Conservation (phyloP, 2,329 filamentous ascomycete species). For the Xylariaceae sp. region DNA sequence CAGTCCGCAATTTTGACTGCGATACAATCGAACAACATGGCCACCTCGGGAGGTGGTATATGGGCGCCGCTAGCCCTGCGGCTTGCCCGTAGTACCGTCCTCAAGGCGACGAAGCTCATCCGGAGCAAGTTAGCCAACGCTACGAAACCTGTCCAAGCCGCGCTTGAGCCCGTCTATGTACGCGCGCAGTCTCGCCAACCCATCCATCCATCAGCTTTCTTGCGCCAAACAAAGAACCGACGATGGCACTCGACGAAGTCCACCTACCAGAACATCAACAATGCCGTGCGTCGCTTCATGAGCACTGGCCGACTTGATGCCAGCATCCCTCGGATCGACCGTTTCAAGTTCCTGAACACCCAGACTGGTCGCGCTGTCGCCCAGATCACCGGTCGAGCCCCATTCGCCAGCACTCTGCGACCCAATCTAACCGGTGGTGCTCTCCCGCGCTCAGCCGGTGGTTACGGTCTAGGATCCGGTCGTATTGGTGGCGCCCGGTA, state of each 20-base stretch:
- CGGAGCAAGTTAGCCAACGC: constrained; percentile 45
- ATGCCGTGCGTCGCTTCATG: constrained; percentile 47
- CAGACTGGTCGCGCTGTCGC: constrained; percentile 47
- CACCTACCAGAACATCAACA: constrained; percentile 40
- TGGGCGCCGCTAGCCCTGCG: constrained; percentile 53
- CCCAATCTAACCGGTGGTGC: constrained; percentile 89
- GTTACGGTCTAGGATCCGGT: constrained; percentile 73
- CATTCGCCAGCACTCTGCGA: constrained; percentile 82
- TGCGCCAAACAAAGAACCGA: constrained; percentile 46
- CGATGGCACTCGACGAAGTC: constrained; percentile 45
- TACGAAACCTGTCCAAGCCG: constrained; percentile 40
- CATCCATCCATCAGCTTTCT: constrained; percentile 46
- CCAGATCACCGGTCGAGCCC: constrained; percentile 67
- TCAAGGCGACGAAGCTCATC: constrained; percentile 47
- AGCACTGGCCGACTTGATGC: constrained; percentile 35
- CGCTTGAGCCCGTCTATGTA: constrained; percentile 43
- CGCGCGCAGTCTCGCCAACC: constrained; percentile 44
- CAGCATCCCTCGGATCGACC: constrained; percentile 39
- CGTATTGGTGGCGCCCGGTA: constrained; percentile 69
- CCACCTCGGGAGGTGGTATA: constrained; percentile 48
- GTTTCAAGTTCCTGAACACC: constrained; percentile 45
- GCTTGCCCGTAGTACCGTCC: constrained; percentile 48
- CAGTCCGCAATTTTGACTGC: constrained; percentile 19
- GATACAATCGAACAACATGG: constrained; percentile 41
- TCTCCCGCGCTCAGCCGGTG: constrained; percentile 77